Base-by-base conservation (phyloP, 495 filamentous ascomycete species). In the Penicillium silybi region DNA sequence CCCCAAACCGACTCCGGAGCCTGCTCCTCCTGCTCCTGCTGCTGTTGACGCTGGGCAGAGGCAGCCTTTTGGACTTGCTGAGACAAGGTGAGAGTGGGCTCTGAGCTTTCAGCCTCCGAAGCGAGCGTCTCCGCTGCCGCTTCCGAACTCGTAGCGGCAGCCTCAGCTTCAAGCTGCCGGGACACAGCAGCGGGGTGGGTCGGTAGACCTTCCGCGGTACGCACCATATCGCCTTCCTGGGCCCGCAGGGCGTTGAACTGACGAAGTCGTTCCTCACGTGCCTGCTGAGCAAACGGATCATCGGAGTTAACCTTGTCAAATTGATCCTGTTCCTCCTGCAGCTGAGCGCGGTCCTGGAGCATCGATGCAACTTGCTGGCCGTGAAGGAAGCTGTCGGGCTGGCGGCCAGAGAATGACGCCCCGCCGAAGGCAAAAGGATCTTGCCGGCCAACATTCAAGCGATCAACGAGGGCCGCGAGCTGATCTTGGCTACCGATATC, bases 51-150 rank as follows among this genome's bases (percentile, higher is more conserved):
- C 16, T 80, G 76, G 23, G 79, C 77, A 42, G 83, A 81, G 10
- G 81, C 82, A 19, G 89, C 88, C 67, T 90, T 88, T 65, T 90
- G 87, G 6, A 93, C 89, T 68, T 92, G 89, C 68, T 96, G 87
- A n/a, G 86, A 88, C 10, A 95, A 77, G 27, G 89, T 89, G 1
- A 90, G 77, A 25, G 67, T 52, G 19, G 69, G 65, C 47, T 74
- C 70, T 18, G 53, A 55, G 20, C 38, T 64, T 20, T 32, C 37
- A 27, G 46, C 22, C 29, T 74, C 43, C 40, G 65, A 61, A 7
- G 54, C 22, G 39, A 55, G 29, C 25, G 39, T 34, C 50, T 66
- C 32, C 51, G 57, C 22, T 26, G 57, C 44, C 39, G 53, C 52
- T 34, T 71, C 58, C 25, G 53, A 39, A 9, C 61, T 50, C 22